Percentiles rank a stretch among this genome's conserved stretches.
Conservation (phyloP, 2,329 filamentous ascomycete genomes). For the Fusarium luffae region DNA sequence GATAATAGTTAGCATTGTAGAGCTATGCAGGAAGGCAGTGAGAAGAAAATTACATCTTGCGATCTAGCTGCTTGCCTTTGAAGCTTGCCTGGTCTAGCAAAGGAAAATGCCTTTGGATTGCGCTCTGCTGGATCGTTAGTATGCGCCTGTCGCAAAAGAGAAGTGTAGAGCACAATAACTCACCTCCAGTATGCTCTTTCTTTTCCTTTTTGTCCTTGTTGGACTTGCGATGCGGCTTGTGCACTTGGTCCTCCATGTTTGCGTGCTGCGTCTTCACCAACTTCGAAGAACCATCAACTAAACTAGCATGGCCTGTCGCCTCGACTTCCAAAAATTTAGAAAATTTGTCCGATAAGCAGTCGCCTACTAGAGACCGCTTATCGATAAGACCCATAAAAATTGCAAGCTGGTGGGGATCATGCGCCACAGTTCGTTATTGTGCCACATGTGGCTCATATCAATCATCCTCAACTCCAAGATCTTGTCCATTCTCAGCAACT, state of each 20-base stretch:
- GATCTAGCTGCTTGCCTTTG: conserved; percentile 79
- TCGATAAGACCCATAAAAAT: conserved; percentile 26
- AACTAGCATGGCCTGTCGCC: conserved; percentile 29
- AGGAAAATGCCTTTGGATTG: conserved; percentile 93
- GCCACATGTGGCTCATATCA: conserved; percentile 20
- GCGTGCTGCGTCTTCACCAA: conserved; percentile 45
- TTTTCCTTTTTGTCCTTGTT: conserved; percentile 92
- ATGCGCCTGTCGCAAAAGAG: conserved; percentile 12
- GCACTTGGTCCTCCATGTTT: conserved; percentile 83
- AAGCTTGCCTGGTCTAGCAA: conserved; percentile 82
- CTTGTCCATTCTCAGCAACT: conserved; percentile 14
- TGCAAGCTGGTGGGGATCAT: neutral
- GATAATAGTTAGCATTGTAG: conserved; percentile 39
- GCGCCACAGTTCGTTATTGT: neutral
- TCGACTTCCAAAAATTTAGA: conserved; percentile 44
- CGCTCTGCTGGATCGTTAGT: conserved; percentile 61
- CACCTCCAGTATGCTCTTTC: conserved; percentile 51
- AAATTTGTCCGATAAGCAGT: conserved; percentile 41
- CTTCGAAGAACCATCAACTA: conserved; percentile 37
- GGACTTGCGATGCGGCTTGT: conserved; percentile 84
- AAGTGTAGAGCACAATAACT: neutral
- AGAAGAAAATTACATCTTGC: conserved; percentile 67
- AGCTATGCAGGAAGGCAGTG: neutral
- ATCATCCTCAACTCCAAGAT: neutral
- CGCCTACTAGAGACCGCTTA: conserved; percentile 25